Evolutionary conservation across 78 protist genomes (phyloP).

Genomic region (Carpediemonas membranifera): DNA sequence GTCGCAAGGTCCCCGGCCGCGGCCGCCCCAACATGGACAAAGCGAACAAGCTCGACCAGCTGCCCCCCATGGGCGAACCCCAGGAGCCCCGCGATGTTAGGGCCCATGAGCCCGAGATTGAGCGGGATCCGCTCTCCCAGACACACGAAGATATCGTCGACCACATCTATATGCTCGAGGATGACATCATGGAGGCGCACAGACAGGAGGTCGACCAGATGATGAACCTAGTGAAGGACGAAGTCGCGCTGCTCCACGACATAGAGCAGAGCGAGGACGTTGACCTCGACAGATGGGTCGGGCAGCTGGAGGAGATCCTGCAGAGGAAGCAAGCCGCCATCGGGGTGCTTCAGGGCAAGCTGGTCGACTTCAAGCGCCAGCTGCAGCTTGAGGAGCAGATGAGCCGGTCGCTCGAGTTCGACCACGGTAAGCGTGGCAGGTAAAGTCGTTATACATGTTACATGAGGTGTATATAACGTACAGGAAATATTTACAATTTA

Average conservation of each 20-base stretch:
- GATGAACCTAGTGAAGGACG: conserved; percentile 13
- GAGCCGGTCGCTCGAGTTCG: neutral
- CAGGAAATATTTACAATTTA: too few relatives aligned
- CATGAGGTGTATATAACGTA: too few relatives aligned
- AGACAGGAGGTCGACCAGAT: conserved; percentile 1
- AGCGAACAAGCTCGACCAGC: neutral
- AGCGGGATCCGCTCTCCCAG: neutral
- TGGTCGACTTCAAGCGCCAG: neutral
- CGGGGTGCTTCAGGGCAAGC: neutral
- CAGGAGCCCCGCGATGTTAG: neutral
- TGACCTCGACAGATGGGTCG: neutral
- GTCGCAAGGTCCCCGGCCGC: neutral
- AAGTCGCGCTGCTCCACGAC: neutral
- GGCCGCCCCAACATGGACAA: neutral
- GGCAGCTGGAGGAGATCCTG: neutral
- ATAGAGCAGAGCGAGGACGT: conserved; percentile 5
- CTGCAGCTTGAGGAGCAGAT: neutral
- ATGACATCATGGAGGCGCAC: neutral
- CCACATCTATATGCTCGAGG: neutral
- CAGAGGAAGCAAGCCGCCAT: neutral
- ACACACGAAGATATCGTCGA: neutral
- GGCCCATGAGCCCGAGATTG: neutral
- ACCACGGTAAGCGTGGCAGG: too few relatives aligned
- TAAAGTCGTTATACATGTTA: too few relatives aligned
- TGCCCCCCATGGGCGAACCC: neutral